These are phyloP conservation scores for Drosera capensis DNA, from an alignment of 148 eudicot genomes.

Conservation along the genomic window DNA sequence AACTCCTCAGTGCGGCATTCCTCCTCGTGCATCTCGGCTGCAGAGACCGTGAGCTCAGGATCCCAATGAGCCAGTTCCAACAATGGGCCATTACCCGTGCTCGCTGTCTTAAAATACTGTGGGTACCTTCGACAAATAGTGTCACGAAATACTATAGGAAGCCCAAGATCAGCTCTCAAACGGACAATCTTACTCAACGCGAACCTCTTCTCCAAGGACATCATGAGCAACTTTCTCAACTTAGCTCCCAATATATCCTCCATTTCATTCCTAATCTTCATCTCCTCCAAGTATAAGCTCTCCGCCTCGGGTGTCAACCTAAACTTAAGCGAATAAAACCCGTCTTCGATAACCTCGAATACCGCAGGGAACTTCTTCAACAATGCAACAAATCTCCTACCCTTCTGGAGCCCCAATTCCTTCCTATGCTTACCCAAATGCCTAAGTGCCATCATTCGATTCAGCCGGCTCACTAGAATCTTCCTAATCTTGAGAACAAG, in stretches of 20 bases:
- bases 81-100: constrained; percentile 66
- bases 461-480: constrained; percentile 55
- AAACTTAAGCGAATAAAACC: constrained; percentile 63
- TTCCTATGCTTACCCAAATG: constrained; percentile 69
- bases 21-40: constrained; percentile 84
- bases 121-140: constrained; percentile 89
- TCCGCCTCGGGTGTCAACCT: constrained; percentile 91
- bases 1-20: constrained; percentile 41
- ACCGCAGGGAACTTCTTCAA: constrained; percentile 80
- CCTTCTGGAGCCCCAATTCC: constrained; percentile 47
- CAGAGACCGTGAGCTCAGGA: constrained; percentile 86
- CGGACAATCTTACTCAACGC: constrained; percentile 79
- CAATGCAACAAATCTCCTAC: constrained; percentile 60
- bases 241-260: constrained; percentile 68
- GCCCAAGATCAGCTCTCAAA: constrained; percentile 80
- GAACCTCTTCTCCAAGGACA: constrained; percentile 76
- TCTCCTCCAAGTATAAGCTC: constrained; percentile 76
- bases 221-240: constrained; percentile 84
- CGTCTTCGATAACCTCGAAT: constrained; percentile 86
- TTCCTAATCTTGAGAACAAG: constrained; percentile 69
- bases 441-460: constrained; percentile 62
- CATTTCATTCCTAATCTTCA: constrained; percentile 81
- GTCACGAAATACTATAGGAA: constrained; percentile 77
- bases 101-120: constrained; percentile 72
- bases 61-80: constrained; percentile 97